These are phyloP conservation scores for Neurospora sp. DNA, from an alignment of 495 filamentous ascomycete species.

Conservation along the genomic window DNA sequence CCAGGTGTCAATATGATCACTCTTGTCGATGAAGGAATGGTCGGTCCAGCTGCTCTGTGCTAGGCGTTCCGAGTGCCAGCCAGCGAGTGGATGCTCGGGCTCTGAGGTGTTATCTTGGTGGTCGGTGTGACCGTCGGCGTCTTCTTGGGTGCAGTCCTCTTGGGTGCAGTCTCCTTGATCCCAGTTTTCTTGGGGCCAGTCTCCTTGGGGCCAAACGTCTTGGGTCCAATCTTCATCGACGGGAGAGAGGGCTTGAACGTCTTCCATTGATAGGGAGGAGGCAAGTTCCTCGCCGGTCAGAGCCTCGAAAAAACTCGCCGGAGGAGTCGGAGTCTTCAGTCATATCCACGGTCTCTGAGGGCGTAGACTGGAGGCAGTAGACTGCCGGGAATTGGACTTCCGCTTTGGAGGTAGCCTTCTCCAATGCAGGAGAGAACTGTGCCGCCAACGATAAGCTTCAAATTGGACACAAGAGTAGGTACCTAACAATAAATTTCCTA, in stretches of 20 bases:
- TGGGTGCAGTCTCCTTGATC: too few species aligned
- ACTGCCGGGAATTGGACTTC: neutral
- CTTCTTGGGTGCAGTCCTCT: too few species aligned
- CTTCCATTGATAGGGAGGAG: neutral
- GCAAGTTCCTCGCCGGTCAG: neutral
- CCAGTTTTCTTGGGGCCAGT: too few species aligned
- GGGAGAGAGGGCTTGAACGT: neutral
- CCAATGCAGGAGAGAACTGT: neutral
- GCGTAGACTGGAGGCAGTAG: neutral
- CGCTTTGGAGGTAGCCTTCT: neutral
- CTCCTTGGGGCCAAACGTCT: too few species aligned
- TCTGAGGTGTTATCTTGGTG: too few species aligned
- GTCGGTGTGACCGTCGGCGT: too few species aligned
- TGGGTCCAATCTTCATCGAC: neutral
- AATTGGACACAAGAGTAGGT: neutral
- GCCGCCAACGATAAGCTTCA: neutral
- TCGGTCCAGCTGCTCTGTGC: neutral
- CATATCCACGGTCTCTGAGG: too few species aligned
- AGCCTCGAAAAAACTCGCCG: neutral
- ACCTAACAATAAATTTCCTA: neutral
- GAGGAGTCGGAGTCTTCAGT: neutral
- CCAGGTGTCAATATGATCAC: neutral
- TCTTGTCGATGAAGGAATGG: neutral
- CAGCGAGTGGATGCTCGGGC: neutral
- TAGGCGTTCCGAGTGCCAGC: neutral